Conservation (phyloP, 1,284 basidiomycete genomes). For the Fomitopsis pinicola region DNA sequence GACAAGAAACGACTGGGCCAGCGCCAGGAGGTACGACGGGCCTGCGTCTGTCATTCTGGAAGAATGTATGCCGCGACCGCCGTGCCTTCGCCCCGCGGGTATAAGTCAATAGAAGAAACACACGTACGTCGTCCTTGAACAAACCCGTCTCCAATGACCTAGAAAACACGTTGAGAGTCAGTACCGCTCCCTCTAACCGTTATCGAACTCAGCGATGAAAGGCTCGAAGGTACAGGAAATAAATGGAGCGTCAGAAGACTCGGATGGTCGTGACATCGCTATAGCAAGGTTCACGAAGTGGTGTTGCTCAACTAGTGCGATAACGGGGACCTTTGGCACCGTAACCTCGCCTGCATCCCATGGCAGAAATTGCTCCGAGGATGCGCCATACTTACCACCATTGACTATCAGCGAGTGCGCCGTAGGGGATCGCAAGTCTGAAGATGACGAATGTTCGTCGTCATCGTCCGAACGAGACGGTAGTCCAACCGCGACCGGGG, state of each 20-base stretch:
- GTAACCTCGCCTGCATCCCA: not conserved
- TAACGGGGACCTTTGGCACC: not conserved
- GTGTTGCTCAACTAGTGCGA: not conserved
- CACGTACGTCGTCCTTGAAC: conserved; percentile 56
- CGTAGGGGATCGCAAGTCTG: not conserved
- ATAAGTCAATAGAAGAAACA: not conserved
- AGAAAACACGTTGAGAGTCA: not conserved
- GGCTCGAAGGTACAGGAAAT: not conserved
- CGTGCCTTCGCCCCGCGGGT: not conserved
- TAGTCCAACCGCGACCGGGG: too few species aligned
- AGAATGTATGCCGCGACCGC: not conserved
- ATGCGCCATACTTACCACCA: not conserved
- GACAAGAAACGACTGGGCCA: conserved; percentile 1
- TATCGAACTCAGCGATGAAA: not conserved
- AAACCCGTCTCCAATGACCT: conserved; percentile 70
- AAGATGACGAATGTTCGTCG: not conserved
- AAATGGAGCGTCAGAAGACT: not conserved
- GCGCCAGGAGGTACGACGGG: not conserved
- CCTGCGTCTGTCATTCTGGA: not conserved
- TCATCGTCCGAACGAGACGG: not conserved
- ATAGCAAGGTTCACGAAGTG: not conserved
- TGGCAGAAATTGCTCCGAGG: not conserved
- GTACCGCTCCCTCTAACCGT: not conserved
- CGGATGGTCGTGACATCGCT: not conserved
- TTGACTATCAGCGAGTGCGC: too few species aligned